Conservation (phyloP, 148 eudicot genomes). For the Camellia sinensis region DNA sequence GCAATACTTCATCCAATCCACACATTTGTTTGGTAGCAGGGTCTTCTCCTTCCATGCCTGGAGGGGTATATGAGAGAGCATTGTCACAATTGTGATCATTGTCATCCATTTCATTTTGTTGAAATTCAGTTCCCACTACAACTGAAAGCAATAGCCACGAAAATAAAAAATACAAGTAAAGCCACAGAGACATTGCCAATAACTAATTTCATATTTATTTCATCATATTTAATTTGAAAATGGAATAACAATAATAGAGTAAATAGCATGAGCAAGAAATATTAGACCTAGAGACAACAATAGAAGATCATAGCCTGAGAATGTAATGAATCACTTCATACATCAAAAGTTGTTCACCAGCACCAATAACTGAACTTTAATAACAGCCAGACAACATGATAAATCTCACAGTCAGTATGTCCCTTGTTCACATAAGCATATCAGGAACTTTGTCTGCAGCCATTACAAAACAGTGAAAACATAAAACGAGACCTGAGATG, state of each 20-base stretch:
- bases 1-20: slow-evolving; percentile 22
- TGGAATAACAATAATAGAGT: not conserved
- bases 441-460: not conserved
- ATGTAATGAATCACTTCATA: not conserved
- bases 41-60: slow-evolving; percentile 18
- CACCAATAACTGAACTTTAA: not conserved
- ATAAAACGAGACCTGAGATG: not conserved
- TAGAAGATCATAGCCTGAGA: not conserved
- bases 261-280: not conserved
- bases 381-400: not conserved
- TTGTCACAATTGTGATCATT: slow-evolving; percentile 26
- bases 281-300: not conserved
- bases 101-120: slow-evolving; percentile 30
- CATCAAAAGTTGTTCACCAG: not conserved
- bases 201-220: not conserved
- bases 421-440: not conserved
- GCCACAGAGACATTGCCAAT: not conserved
- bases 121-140: slow-evolving; percentile 28
- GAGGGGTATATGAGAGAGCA: slow-evolving; percentile 24
- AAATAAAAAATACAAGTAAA: not conserved
- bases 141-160: slow-evolving; percentile 28
- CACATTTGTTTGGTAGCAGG: slow-evolving; percentile 21
- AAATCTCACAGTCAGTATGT: not conserved
- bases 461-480: not conserved
- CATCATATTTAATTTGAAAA: not conserved